A percentile compares a stretch with the other conserved stretches of the same genome.
These are phyloP conservation scores for Perkinsus chesapeaki DNA, from an alignment of 169 alveolate genomes.

Conservation along the genomic window DNA sequence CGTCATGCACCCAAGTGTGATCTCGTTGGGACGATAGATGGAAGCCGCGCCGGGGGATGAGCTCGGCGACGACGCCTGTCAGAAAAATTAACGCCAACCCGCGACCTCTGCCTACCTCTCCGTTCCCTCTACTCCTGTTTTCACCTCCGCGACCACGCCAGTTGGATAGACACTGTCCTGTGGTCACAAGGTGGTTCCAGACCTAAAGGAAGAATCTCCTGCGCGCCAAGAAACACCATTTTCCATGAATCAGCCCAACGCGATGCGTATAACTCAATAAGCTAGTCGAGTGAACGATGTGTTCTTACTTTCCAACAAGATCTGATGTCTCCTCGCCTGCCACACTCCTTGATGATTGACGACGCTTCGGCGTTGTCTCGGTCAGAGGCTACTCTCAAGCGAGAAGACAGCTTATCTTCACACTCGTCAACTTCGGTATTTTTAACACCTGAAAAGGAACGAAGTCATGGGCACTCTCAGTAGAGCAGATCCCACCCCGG, in stretches of 20 bases:
- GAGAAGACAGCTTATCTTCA: neutral
- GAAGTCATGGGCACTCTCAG: too few species aligned
- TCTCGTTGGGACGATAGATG: constrained; percentile 42
- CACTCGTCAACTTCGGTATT: too few species aligned
- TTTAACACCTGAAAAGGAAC: too few species aligned
- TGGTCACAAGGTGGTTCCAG: neutral
- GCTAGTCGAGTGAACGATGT: neutral
- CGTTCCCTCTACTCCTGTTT: neutral
- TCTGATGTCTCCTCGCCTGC: neutral
- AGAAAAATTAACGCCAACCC: neutral
- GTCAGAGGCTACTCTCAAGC: neutral
- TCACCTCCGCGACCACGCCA: neutral
- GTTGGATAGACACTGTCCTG: neutral
- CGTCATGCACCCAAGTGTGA: constrained; percentile 69
- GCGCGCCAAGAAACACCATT: neutral
- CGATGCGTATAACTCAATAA: neutral
- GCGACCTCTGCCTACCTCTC: neutral
- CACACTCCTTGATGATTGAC: neutral
- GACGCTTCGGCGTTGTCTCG: neutral
- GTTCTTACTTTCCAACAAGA: neutral
- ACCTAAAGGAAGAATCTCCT: too few species aligned
- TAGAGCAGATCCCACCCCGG: too few species aligned
- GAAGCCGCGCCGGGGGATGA: neutral
- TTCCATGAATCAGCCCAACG: too few species aligned
- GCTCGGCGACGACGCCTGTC: neutral